Percentiles rank a stretch among this genome's conserved stretches.
Conservation (phyloP, 495 filamentous ascomycete genomes). For the Penicilliopsis zonata region DNA sequence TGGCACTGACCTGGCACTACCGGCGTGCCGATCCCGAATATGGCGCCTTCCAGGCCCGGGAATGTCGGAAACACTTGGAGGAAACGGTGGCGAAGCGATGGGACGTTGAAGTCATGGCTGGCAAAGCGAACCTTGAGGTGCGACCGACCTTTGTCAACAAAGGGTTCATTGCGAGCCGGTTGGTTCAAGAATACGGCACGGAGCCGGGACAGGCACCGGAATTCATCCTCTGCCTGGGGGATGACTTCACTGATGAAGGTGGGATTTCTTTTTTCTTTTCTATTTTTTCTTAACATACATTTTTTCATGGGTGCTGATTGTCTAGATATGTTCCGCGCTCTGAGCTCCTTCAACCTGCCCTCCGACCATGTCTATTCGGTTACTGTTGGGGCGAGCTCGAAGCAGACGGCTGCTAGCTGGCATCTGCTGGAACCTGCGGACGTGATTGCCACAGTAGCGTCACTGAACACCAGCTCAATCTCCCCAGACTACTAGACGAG, state of each 20-base stretch:
- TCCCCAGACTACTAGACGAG: constrained; percentile 22
- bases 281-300: background rate
- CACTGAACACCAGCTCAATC: constrained; percentile 42
- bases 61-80: constrained; percentile 68
- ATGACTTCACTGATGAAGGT: constrained; percentile 98
- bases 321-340: constrained; percentile 53
- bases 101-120: constrained; percentile 89
- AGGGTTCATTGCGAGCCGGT: constrained; percentile 73
- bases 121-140: constrained; percentile 95
- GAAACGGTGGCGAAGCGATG: constrained; percentile 59
- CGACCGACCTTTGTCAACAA: constrained; percentile 94
- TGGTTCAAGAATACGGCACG: constrained; percentile 52
- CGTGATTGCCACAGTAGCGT: constrained; percentile 65
- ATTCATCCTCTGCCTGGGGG: constrained; percentile 81
- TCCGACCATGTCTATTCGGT: constrained; percentile 67
- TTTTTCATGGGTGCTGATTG: constrained; percentile 2
- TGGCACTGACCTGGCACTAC: constrained; percentile 95
- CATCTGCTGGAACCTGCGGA: constrained; percentile 79
- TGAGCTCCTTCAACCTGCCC: constrained; percentile 44
- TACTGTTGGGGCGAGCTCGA: constrained; percentile 76
- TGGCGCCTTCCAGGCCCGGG: constrained; percentile 58
- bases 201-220: constrained; percentile 45
- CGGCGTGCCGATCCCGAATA: constrained; percentile 78
- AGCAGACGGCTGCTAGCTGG: constrained; percentile 77
- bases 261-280: constrained; percentile 16